A percentile compares a stretch with the other conserved stretches of the same genome.
Conservation (phyloP, 1,284 basidiomycete genomes). For the Lentinus polychrous region DNA sequence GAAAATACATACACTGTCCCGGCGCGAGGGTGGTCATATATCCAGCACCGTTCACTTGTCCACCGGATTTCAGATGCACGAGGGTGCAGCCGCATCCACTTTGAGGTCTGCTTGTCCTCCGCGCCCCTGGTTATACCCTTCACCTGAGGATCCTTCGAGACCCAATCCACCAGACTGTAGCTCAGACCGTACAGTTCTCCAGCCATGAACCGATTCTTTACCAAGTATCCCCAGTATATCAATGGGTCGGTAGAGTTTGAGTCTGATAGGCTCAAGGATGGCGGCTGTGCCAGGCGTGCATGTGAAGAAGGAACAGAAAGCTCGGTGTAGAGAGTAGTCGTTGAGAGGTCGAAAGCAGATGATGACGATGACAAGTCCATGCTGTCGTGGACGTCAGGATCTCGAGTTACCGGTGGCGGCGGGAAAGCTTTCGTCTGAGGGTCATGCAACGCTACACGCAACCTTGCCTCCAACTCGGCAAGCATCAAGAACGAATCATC, state of each 20-base stretch:
- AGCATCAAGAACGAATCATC: slow-evolving; percentile 94
- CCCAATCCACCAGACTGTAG: slow-evolving; percentile 86
- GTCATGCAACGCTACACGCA: slow-evolving; percentile 66
- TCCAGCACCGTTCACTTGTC: slow-evolving; percentile 93
- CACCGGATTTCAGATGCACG: slow-evolving; percentile 76
- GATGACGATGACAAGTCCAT: not conserved
- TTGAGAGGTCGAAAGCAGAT: not conserved
- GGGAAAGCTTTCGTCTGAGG: slow-evolving; percentile 1
- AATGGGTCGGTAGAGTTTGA: slow-evolving; percentile 49
- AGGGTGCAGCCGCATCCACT: slow-evolving; percentile 91
- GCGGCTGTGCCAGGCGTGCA: not conserved
- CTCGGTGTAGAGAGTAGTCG: not conserved
- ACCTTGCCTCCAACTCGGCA: slow-evolving; percentile 82
- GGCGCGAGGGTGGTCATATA: slow-evolving; percentile 94
- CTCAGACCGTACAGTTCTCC: slow-evolving; percentile 93
- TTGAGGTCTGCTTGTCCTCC: slow-evolving; percentile 94
- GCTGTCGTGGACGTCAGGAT: not conserved
- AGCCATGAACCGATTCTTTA: slow-evolving; percentile 93
- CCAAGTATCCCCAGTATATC: slow-evolving; percentile 94
- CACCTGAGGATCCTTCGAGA: slow-evolving; percentile 68
- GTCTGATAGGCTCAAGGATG: slow-evolving; percentile 4
- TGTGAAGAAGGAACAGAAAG: not conserved
- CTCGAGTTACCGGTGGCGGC: slow-evolving; percentile 1
- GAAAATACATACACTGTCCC: slow-evolving; percentile 71
- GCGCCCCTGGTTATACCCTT: slow-evolving; percentile 72